Evolutionary conservation across 1,139 yeast species (phyloP).

Genomic region (Candida gigantensis): DNA sequence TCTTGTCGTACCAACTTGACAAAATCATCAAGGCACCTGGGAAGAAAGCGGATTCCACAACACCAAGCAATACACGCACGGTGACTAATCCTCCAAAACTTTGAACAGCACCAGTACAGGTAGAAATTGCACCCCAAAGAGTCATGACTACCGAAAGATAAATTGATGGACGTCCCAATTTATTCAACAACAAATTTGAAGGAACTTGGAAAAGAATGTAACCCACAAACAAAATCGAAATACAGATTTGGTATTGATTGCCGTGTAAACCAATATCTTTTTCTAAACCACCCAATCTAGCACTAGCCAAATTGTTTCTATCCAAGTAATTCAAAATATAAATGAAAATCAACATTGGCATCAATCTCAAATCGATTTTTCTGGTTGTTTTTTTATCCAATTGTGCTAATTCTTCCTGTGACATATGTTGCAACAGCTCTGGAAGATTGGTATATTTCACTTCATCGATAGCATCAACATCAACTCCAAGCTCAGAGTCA

Average conservation of each 20-base stretch:
- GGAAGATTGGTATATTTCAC: constrained; percentile 24
- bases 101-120: constrained; percentile 36
- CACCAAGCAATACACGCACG: constrained; percentile 43
- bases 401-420: constrained; percentile 36
- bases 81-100: constrained; percentile 35
- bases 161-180: constrained; percentile 50
- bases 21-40: constrained; percentile 53
- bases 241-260: constrained; percentile 54
- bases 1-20: constrained; percentile 51
- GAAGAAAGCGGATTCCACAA: constrained; percentile 60
- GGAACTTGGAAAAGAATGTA: constrained; percentile 64
- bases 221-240: constrained; percentile 61
- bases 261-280: constrained; percentile 51
- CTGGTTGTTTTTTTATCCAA: constrained; percentile 43
- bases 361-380: constrained; percentile 53
- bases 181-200: constrained; percentile 49
- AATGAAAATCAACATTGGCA: constrained; percentile 56
- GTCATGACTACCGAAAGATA: constrained; percentile 54
- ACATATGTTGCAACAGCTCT: constrained; percentile 32
- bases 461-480: constrained; percentile 4
- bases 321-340: constrained; percentile 59
- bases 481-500: constrained; percentile 9
- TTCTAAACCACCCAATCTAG: constrained; percentile 58
- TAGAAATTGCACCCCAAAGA: constrained; percentile 53
- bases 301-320: constrained; percentile 62